These are phyloP conservation scores for Penstemon davidsonii DNA, from an alignment of 257 asterid species.

Conservation along the genomic window DNA sequence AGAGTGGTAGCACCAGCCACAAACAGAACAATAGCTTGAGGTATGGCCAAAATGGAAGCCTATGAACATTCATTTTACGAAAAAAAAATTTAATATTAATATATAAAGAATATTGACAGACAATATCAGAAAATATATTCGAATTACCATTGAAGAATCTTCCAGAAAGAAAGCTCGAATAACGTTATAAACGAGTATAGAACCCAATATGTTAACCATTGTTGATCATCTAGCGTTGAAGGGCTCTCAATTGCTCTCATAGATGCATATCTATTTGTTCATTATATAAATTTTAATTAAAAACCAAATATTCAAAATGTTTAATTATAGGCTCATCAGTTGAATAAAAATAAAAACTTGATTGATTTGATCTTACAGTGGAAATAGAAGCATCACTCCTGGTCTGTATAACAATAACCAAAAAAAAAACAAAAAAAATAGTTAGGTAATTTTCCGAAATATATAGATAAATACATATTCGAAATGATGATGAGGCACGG, in stretches of 20 bases:
- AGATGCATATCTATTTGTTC: constrained; percentile 62
- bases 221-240: constrained; percentile 84
- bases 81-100: too few species aligned
- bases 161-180: constrained; percentile 84
- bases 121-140: background rate
- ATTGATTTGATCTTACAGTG: constrained; percentile 58
- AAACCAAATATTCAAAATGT: background rate
- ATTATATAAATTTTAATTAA: background rate
- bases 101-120: background rate
- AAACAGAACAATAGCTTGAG: constrained; percentile 61
- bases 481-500: background rate
- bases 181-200: constrained; percentile 71
- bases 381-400: constrained; percentile 82
- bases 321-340: background rate
- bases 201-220: constrained; percentile 94
- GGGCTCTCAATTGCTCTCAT: constrained; percentile 90
- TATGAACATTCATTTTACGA: constrained; percentile 11
- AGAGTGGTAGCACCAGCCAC: constrained; percentile 57
- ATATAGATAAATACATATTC: too few species aligned
- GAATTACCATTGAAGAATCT: constrained; percentile 75
- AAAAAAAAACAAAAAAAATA: background rate
- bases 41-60: constrained; percentile 92
- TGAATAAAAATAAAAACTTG: background rate
- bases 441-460: too few species aligned
- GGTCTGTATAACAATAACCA: constrained; percentile 55